These are phyloP conservation scores for Ensete ventricosum DNA, from an alignment of 176 grass and related monocot species.

Conservation along the genomic window DNA sequence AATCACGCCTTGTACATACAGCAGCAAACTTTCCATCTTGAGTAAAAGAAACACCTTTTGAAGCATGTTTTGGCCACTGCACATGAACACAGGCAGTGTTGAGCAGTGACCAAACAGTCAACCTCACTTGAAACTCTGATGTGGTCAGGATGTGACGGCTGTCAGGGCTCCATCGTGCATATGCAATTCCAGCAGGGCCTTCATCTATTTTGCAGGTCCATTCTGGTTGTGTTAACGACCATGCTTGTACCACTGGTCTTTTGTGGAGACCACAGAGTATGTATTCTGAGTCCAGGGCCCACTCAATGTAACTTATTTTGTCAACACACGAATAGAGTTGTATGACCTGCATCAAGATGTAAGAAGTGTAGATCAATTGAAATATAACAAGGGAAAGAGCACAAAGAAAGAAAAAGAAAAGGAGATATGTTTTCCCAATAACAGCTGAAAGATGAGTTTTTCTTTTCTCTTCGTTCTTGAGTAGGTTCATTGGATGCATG, in stretches of 20 bases:
- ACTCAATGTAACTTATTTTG: slow-evolving; percentile 93
- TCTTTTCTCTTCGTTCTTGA: neutral
- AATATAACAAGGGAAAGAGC: neutral
- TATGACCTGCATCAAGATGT: slow-evolving; percentile 41
- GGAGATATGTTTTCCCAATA: neutral
- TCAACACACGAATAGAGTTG: slow-evolving; percentile 90
- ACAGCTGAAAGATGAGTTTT: no score
- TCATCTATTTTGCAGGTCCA: slow-evolving; percentile 99
- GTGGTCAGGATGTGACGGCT: slow-evolving; percentile 90
- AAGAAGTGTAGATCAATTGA: neutral
- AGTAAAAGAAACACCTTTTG: slow-evolving; percentile 81
- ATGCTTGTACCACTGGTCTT: slow-evolving; percentile 82
- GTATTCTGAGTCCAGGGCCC: slow-evolving; percentile 86
- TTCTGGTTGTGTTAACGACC: slow-evolving; percentile 83
- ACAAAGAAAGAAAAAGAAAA: neutral
- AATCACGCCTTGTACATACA: slow-evolving; percentile 75
- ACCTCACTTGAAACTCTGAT: slow-evolving; percentile 90
- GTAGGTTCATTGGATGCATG: neutral
- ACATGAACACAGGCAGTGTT: slow-evolving; percentile 94
- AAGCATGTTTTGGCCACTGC: slow-evolving; percentile 73
- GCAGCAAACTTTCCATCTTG: slow-evolving; percentile 88
- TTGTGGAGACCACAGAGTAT: slow-evolving; percentile 91
- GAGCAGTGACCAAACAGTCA: slow-evolving; percentile 89
- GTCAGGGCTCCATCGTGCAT: slow-evolving; percentile 93
- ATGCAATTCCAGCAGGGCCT: slow-evolving; percentile 73